Percentiles rank a stretch among this genome's conserved stretches.
These are phyloP conservation scores for Nicotiana tabacum DNA, from an alignment of 257 asterid species.

Conservation along the genomic window DNA sequence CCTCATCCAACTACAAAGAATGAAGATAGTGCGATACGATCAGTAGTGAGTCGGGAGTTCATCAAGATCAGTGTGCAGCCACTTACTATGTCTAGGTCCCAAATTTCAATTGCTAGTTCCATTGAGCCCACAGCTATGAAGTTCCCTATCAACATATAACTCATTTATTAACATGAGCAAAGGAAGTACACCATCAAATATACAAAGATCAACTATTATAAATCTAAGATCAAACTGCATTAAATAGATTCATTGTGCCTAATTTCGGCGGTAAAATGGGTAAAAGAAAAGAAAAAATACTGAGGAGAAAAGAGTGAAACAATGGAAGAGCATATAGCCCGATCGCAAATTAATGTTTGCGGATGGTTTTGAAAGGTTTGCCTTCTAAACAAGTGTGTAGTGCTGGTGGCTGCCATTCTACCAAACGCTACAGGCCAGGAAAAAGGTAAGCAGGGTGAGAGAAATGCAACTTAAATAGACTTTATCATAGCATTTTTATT, in stretches of 20 bases:
- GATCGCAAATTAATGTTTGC: too few relatives aligned
- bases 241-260: neutral
- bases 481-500: too few relatives aligned
- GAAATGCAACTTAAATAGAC: too few relatives aligned
- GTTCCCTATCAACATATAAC: constrained; percentile 50
- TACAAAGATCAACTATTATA: neutral
- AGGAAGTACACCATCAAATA: neutral
- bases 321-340: too few relatives aligned
- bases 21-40: neutral
- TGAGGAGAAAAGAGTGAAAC: too few relatives aligned
- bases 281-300: too few relatives aligned
- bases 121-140: constrained; percentile 86
- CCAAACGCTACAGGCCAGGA: too few relatives aligned
- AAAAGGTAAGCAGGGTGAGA: too few relatives aligned
- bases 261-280: too few relatives aligned
- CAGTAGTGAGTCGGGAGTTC: neutral
- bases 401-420: too few relatives aligned
- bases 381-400: too few relatives aligned
- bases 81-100: constrained; percentile 92
- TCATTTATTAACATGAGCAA: neutral
- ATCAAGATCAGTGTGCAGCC: neutral
- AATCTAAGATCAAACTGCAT: neutral
- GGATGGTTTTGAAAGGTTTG: too few relatives aligned
- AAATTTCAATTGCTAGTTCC: constrained; percentile 90
- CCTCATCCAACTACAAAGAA: constrained; percentile 68